Conservation (phyloP, 805 yeast genomes). For the Candida coleopterorum region DNA sequence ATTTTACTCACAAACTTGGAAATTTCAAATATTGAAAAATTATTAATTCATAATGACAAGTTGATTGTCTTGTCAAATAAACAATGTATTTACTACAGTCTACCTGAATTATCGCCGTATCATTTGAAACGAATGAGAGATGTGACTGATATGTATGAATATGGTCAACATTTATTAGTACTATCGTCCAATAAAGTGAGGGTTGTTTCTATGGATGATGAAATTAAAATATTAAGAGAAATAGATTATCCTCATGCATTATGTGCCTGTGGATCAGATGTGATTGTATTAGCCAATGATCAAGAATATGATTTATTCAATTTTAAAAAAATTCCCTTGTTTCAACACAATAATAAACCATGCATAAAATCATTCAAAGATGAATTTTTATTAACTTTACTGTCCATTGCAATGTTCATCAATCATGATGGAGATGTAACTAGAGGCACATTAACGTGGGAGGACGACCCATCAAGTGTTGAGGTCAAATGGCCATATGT, state of each 20-base stretch:
- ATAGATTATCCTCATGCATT: constrained; percentile 26
- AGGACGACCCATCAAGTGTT: constrained; percentile 28
- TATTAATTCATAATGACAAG: constrained; percentile 1
- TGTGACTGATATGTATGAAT: constrained; percentile 28
- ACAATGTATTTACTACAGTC: constrained; percentile 22
- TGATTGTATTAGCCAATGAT: constrained; percentile 29
- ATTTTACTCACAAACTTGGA: constrained; percentile 10
- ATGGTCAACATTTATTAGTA: constrained; percentile 23
- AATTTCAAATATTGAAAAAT: constrained; percentile 12
- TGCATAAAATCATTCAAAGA: constrained; percentile 18
- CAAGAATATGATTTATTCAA: constrained; percentile 34
- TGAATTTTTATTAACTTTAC: constrained; percentile 26
- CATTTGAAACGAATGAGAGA: constrained; percentile 34
- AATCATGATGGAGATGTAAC: constrained; percentile 36
- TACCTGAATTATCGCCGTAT: constrained; percentile 37
- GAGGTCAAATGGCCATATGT: constrained; percentile 34
- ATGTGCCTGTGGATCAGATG: constrained; percentile 24
- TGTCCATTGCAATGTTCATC: constrained; percentile 38
- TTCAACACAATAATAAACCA: constrained; percentile 26
- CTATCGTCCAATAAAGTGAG: constrained; percentile 26
- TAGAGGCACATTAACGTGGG: constrained; percentile 38
- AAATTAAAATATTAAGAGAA: constrained; percentile 28
- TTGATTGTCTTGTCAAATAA: constrained; percentile 2
- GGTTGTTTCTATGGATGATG: constrained; percentile 25
- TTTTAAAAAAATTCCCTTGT: constrained; percentile 30